Evolutionary conservation across 352 stramenopile genomes (phyloP).

Genomic region (Pythium chondricola): DNA sequence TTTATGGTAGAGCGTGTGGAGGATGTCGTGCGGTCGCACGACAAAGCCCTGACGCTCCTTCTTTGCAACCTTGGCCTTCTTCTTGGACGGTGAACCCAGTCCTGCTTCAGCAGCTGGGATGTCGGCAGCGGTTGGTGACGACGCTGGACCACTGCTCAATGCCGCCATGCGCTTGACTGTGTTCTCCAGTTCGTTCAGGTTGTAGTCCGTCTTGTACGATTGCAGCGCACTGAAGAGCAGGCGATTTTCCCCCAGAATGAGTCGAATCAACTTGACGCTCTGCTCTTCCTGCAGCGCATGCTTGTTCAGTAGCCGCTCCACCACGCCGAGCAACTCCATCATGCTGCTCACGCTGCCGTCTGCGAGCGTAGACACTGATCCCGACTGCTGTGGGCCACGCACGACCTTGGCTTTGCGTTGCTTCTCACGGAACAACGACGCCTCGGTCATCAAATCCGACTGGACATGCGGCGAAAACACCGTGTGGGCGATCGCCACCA

Average conservation of each 20-base stretch:
- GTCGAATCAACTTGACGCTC: slow-evolving; percentile 31
- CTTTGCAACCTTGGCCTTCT: neutral
- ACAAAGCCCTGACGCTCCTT: slow-evolving; percentile 10
- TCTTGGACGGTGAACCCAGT: slow-evolving; percentile 9
- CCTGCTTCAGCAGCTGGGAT: neutral
- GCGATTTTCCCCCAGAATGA: slow-evolving; percentile 42
- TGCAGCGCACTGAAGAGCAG: slow-evolving; percentile 50
- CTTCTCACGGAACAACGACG: slow-evolving; percentile 24
- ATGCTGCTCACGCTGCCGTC: slow-evolving; percentile 21
- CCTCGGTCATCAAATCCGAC: slow-evolving; percentile 34
- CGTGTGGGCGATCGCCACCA: slow-evolving; percentile 41
- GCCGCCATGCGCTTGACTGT: slow-evolving; percentile 45
- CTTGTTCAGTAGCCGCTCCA: slow-evolving; percentile 54
- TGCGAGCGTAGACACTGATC: neutral
- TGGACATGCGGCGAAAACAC: slow-evolving; percentile 55
- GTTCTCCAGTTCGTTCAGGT: slow-evolving; percentile 39
- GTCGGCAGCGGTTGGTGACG: slow-evolving; percentile 7
- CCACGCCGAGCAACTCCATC: slow-evolving; percentile 40
- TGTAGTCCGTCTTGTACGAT: slow-evolving; percentile 41
- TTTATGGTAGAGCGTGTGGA: slow-evolving; percentile 41
- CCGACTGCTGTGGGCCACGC: neutral
- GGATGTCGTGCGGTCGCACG: slow-evolving; percentile 27
- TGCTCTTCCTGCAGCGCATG: slow-evolving; percentile 55
- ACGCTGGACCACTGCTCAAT: slow-evolving; percentile 15
- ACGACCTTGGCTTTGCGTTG: slow-evolving; percentile 2